These are phyloP conservation scores for Apiospora malaysiana DNA, from an alignment of 2,329 filamentous ascomycete species.

Conservation along the genomic window DNA sequence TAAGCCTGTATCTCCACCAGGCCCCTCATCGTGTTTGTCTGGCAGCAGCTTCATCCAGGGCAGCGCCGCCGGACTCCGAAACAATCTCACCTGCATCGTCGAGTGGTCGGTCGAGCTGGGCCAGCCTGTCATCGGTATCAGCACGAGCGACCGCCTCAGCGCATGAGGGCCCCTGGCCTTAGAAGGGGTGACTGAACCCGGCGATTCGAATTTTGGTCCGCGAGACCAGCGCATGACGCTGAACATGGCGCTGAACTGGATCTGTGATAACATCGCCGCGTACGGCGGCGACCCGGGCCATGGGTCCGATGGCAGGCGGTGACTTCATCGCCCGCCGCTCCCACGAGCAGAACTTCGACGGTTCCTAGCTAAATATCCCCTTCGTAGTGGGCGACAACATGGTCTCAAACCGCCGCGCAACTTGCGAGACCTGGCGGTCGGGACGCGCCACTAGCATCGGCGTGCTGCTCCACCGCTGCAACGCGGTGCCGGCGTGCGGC, in stretches of 20 bases:
- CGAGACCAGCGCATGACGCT: no score
- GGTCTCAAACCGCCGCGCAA: conserved; percentile 59
- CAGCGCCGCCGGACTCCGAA: conserved; percentile 50
- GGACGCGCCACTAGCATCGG: no score
- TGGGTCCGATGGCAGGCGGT: no score
- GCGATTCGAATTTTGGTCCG: no score
- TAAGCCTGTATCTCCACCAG: conserved; percentile 40
- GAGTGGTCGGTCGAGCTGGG: conserved; percentile 49
- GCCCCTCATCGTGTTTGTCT: conserved; percentile 59
- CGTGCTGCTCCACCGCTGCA: conserved; percentile 61
- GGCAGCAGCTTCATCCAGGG: conserved; percentile 43
- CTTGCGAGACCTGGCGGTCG: conserved; percentile 59
- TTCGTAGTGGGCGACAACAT: conserved; percentile 61
- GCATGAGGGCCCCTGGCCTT: no score
- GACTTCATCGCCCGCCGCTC: no score
- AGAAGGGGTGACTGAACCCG: no score
- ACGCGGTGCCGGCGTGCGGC: conserved; percentile 38
- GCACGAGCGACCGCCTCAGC: conserved; percentile 57
- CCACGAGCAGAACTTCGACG: no score
- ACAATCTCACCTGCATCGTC: conserved; percentile 53
- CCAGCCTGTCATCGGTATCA: conserved; percentile 56
- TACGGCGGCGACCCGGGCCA: no score
- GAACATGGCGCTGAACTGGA: no score
- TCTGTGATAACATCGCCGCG: no score
- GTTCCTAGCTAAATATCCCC: no score